These are phyloP conservation scores for Botrytis tulipae DNA, from an alignment of 2,329 filamentous ascomycete species.

Conservation along the genomic window DNA sequence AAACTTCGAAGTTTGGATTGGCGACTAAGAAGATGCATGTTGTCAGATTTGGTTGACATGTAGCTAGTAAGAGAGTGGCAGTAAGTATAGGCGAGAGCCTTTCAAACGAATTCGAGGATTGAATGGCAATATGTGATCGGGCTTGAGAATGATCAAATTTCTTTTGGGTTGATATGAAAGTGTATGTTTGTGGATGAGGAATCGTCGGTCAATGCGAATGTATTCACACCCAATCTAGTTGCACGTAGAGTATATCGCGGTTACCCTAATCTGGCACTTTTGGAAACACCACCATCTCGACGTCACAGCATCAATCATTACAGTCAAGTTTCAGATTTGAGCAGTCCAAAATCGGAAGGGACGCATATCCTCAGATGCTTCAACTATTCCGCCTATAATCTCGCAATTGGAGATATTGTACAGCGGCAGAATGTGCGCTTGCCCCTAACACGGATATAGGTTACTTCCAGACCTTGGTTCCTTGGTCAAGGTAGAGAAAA, in stretches of 20 bases:
- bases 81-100: background rate
- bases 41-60: background rate
- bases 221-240: background rate
- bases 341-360: background rate
- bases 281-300: background rate
- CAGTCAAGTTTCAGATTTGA: no score
- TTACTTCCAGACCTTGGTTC: background rate
- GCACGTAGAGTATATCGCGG: background rate
- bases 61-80: background rate
- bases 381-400: background rate
- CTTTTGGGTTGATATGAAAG: background rate
- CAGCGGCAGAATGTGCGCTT: background rate
- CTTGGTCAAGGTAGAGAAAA: background rate
- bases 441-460: no score
- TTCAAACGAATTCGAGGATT: background rate
- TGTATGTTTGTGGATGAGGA: background rate
- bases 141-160: background rate
- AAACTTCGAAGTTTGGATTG: background rate
- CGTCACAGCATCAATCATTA: background rate
- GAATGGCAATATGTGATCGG: background rate
- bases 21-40: background rate
- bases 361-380: fast-evolving
- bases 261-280: background rate
- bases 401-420: background rate
- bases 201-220: background rate